Evolutionary conservation across 768 basidiomycete genomes (phyloP).

Genomic region (Auricularia heimuer): DNA sequence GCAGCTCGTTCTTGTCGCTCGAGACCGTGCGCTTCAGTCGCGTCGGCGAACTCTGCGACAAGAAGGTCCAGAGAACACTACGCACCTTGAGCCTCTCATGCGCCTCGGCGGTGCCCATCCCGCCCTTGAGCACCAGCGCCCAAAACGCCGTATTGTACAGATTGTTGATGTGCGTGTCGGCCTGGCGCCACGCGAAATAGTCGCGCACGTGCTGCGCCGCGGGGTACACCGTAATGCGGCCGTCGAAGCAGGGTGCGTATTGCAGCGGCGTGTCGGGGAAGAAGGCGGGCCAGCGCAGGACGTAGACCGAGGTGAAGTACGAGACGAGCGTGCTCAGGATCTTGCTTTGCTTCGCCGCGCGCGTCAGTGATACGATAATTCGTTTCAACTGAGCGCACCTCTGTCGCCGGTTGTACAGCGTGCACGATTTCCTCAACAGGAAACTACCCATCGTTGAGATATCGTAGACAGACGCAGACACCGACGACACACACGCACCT

Average conservation of each 20-base stretch:
- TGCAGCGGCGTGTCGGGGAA: slow-evolving; percentile 62
- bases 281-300: slow-evolving; percentile 74
- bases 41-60: background rate
- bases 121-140: slow-evolving; percentile 83
- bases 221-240: slow-evolving; percentile 78
- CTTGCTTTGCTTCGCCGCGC: slow-evolving; percentile 44
- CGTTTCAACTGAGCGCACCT: slow-evolving; percentile 17
- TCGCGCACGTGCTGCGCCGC: slow-evolving; percentile 62
- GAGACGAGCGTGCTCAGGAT: slow-evolving; percentile 77
- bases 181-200: slow-evolving; percentile 94
- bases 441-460: slow-evolving; percentile 44
- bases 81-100: slow-evolving; percentile 68
- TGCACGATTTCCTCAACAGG: slow-evolving; percentile 63
- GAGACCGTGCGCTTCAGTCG: slow-evolving; percentile 71
- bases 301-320: slow-evolving; percentile 83
- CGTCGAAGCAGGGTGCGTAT: slow-evolving; percentile 91
- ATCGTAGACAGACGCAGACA: background rate
- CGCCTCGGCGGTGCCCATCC: slow-evolving; percentile 67
- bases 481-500: slow-evolving; percentile 41
- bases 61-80: background rate
- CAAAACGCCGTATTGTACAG: slow-evolving; percentile 94
- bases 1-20: slow-evolving; percentile 82
- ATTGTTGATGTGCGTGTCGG: slow-evolving; percentile 97
- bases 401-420: slow-evolving; percentile 73
- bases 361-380: background rate